Conservation (phyloP, 2,329 filamentous ascomycete species). For the Canariomyces notabilis region DNA sequence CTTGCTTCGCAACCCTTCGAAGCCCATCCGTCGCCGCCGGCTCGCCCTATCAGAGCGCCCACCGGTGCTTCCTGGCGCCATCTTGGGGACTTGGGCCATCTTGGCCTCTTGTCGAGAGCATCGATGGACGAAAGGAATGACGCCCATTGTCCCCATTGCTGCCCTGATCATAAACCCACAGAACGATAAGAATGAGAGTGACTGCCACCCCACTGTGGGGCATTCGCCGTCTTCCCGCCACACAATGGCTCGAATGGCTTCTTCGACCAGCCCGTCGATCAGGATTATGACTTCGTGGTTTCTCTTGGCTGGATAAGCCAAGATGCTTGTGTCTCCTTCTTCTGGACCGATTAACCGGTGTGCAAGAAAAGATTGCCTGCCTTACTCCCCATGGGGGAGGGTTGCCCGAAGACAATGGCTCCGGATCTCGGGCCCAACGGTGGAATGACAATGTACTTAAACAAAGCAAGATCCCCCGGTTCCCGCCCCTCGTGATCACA, state of each 20-base stretch:
- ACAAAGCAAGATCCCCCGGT: constrained; percentile 7
- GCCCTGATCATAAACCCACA: constrained; percentile 17
- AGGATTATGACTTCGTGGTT: constrained; percentile 22
- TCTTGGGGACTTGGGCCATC: constrained; percentile 1
- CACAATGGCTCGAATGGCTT: constrained; percentile 4
- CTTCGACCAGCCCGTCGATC: constrained; percentile 7
- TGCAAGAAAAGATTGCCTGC: constrained; percentile 9
- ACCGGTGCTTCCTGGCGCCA: neutral
- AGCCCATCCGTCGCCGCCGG: constrained; percentile 7
- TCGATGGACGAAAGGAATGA: constrained; percentile 13
- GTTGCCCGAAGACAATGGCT: too few relatives aligned
- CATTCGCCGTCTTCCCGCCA: constrained; percentile 9
- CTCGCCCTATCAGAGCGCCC: constrained; percentile 20
- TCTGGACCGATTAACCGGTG: constrained; percentile 14
- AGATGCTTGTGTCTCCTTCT: neutral
- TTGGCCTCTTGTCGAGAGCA: constrained; percentile 18
- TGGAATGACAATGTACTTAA: too few relatives aligned
- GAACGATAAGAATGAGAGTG: constrained; percentile 5
- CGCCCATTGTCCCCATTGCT: constrained; percentile 17
- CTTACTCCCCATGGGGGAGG: too few relatives aligned
- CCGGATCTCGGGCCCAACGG: too few relatives aligned
- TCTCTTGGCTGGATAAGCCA: constrained; percentile 18
- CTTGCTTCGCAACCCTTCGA: too few relatives aligned
- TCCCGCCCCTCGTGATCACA: neutral
- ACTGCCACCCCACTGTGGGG: constrained; percentile 13